Base-by-base conservation (phyloP, 805 yeast genomes). In the Candida gorgasii region DNA sequence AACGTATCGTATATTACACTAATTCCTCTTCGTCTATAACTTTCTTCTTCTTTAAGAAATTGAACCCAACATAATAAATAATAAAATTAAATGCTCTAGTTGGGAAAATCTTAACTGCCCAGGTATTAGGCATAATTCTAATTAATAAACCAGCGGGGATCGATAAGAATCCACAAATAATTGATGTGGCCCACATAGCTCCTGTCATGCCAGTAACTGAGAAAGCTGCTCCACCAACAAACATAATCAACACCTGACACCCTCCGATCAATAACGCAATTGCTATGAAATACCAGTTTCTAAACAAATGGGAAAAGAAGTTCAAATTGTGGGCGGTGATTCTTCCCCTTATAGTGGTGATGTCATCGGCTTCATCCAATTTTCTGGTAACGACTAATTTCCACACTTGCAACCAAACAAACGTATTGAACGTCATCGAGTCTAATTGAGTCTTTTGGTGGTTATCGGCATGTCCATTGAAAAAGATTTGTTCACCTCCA, bases 391-490 rank as follows among this genome's bases (percentile, higher is more conserved):
- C 95, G 57, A 92, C 80, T 65, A 93, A 75, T 54, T 92, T 89
- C 79, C 93, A 93, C 60, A 93, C 85, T 69, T 93, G 99, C 63
- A 93, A 72, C 99, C 99, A 93, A 36, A 93, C 98, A 73, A 93
- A 93, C 0, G 98, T 76, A 63, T 93, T 93, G 73, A 93, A 93
- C 1, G 95, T 92, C 78, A 90, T 72, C 2, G 98, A 89, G 50
- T 80, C 76, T 27, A 92, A 65, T 65, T 84, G 83, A 44, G 75
- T 75, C 37, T 69, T 61, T 47, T 81, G 76, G 49, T 73, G 80
- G 22, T 24, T 7, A 40, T 65, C 65, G 15, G 63, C 53, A 2
- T 51, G 52, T 20, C 39, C 37, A 3, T 67, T 67, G 52, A 65
- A 80, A 39, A 59, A 63, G 59, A 89, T 86, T 34, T 63, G 40